Evolutionary conservation across 306 rosid species (phyloP).

Genomic region (Pyrus pyrifolia): DNA sequence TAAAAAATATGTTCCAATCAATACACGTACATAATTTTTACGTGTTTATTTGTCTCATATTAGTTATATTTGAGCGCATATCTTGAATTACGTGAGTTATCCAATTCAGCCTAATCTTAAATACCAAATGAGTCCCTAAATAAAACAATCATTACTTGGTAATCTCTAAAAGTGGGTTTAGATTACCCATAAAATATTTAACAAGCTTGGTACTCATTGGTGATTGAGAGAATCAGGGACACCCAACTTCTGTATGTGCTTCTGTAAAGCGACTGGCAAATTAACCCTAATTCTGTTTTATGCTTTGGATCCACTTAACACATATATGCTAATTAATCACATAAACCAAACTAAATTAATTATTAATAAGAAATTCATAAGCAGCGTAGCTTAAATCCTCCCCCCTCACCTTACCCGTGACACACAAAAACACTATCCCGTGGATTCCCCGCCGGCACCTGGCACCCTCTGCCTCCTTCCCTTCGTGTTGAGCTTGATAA

Average conservation of each 20-base stretch:
- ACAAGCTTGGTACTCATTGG: background rate
- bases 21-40: background rate
- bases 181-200: background rate
- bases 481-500: slow-evolving; percentile 5
- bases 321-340: background rate
- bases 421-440: slow-evolving; percentile 41
- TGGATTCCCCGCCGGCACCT: slow-evolving; percentile 43
- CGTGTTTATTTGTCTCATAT: too few species aligned
- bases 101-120: too few species aligned
- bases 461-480: slow-evolving; percentile 17
- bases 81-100: too few species aligned
- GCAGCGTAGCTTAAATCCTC: background rate
- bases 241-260: background rate
- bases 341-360: slow-evolving; percentile 20
- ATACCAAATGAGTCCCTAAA: background rate
- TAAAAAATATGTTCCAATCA: background rate
- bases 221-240: background rate
- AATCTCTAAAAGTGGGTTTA: background rate
- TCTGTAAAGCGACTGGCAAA: background rate
- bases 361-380: background rate
- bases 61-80: too few species aligned
- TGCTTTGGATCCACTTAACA: slow-evolving; percentile 8
- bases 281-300: slow-evolving; percentile 14
- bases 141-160: background rate
- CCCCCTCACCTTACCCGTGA: slow-evolving; percentile 41